phyloP scores from a whole-genome alignment of 2,329 filamentous ascomycete species.

The Colletotrichum lindemuthianum region DNA sequence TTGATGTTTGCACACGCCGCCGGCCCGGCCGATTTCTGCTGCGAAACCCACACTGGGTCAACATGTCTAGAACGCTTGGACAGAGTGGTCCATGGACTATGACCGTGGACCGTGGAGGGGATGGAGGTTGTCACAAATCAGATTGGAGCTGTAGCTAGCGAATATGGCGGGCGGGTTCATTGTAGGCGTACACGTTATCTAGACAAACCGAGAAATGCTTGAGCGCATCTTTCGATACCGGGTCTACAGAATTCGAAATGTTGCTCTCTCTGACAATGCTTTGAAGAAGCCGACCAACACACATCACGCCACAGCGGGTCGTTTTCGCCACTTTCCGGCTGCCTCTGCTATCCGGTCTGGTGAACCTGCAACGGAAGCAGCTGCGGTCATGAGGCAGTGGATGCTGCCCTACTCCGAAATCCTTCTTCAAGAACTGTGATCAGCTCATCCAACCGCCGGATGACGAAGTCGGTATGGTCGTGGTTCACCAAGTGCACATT shows the following conservation, averaged over 20 bases:
- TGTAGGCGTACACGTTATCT: slow-evolving; percentile 30
- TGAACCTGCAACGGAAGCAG: no score
- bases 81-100: slow-evolving; percentile 17
- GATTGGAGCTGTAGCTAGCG: slow-evolving; percentile 25
- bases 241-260: not conserved
- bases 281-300: no score
- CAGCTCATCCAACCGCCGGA: slow-evolving; percentile 78
- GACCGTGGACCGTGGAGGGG: slow-evolving; percentile 6
- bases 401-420: slow-evolving; percentile 57
- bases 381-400: not conserved
- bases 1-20: slow-evolving; percentile 10
- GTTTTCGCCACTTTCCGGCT: not conserved
- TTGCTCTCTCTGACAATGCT: not conserved
- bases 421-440: slow-evolving; percentile 79
- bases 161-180: slow-evolving; percentile 31
- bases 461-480: slow-evolving; percentile 79
- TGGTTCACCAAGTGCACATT: slow-evolving; percentile 77
- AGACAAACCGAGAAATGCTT: slow-evolving; percentile 33
- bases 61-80: slow-evolving; percentile 27
- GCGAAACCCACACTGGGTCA: not conserved
- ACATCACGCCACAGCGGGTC: no score
- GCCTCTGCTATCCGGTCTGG: not conserved
- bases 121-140: slow-evolving; percentile 18
- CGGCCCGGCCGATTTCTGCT: not conserved
- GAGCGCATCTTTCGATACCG: not conserved